Evolutionary conservation across 805 yeast genomes (phyloP), one percentile per base, ranked within the genome.

Genomic region (Candida schatavii): DNA sequence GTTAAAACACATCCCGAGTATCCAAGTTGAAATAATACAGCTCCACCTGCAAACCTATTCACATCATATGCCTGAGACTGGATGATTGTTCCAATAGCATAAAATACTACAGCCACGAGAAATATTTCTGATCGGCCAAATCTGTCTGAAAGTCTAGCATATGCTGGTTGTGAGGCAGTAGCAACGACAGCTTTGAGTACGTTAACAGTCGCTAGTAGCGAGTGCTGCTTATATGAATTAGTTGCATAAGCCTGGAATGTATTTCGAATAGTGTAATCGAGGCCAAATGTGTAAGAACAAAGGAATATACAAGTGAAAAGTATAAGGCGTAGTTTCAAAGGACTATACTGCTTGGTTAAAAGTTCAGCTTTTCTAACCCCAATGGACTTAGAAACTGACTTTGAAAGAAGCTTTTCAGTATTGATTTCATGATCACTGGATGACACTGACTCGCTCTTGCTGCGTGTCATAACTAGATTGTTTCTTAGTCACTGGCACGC

Each of bases 111-210:
- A 1, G 82, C 68, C 6, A 74, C 56, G 15, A 75, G 32, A 17
- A 78, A 52, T 39, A 81, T 60, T 51, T 75, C 78, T 25, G 78
- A 49, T 55, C 89, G 76, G 13, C 89, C 89, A 53, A 80, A 81
- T n/a, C 74, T 67, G 56, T 83, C 87, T 7, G 85, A 73, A 28
- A 83, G 61, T 48, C 85, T 66, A 9, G 88, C 88, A 46, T 71
- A 79, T 3, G 77, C 69, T 3, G 84, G 80, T 54, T 80, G 85
- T 3, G 84, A 72, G 14, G 83, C 87, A 20, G 86, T 85, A 36
- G 78, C 84, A 39, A 80, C 72, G 30, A 83, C 85, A 23, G 76
- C 64, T 42, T 72, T 70, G 46, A 82, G 71, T 22, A 80, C 83
- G 46, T 75, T 70, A 44, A 83, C 73, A 2, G 88, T 77, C 4